These are phyloP conservation scores for Heterobasidion parviporum DNA, from an alignment of 1,284 basidiomycete genomes.

Conservation along the genomic window DNA sequence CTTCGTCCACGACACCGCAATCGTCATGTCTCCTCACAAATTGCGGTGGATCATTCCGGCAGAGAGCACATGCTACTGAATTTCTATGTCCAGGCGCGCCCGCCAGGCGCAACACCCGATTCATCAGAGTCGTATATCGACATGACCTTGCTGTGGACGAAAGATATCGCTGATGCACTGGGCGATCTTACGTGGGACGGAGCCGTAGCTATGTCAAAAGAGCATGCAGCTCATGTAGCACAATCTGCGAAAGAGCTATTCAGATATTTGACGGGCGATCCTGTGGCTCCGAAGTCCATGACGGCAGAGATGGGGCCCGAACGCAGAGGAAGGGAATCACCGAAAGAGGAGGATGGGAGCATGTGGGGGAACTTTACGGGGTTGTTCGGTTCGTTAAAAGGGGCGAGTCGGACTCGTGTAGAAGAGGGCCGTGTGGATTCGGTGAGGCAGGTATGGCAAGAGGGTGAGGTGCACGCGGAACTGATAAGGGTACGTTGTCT, in stretches of 20 bases:
- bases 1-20: constrained; percentile 71
- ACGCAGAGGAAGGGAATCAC: constrained; percentile 17
- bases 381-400: constrained; percentile 60
- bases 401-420: constrained; percentile 25
- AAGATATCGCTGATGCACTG: constrained; percentile 29
- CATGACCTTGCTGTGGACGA: constrained; percentile 31
- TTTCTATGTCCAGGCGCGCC: constrained; percentile 61
- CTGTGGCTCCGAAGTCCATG: constrained; percentile 25
- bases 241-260: constrained; percentile 49
- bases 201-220: constrained; percentile 34
- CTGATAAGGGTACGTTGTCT: constrained; percentile 50
- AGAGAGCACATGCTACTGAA: constrained; percentile 75
- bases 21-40: constrained; percentile 67
- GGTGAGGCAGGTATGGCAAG: constrained; percentile 44
- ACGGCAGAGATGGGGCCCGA: constrained; percentile 16
- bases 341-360: constrained; percentile 24
- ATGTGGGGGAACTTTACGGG: constrained; percentile 51
- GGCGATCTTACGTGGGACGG: constrained; percentile 50
- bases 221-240: constrained; percentile 27
- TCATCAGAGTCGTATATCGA: constrained; percentile 27
- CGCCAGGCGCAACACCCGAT: constrained; percentile 21
- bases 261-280: constrained; percentile 61
- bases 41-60: constrained; percentile 60
- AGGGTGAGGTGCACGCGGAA: constrained; percentile 75
- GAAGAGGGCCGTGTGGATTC: constrained; percentile 24